phyloP scores from a whole-genome alignment of 1,139 yeast species.

The Taphrina communis region DNA sequence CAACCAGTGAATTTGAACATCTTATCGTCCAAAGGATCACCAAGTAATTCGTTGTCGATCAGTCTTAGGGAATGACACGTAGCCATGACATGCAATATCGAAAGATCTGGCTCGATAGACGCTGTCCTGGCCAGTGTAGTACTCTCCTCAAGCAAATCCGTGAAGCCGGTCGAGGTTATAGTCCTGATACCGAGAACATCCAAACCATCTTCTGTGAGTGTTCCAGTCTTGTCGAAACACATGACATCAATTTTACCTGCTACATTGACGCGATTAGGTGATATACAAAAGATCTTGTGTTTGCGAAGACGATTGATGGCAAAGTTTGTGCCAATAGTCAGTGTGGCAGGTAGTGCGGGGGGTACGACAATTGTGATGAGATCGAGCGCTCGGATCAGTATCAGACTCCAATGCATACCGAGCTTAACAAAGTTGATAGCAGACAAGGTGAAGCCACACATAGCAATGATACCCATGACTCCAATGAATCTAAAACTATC shows the following conservation, averaged over 20 bases:
- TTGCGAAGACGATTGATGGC: conserved; percentile 77
- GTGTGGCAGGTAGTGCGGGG: conserved; percentile 96
- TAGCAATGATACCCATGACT: conserved; percentile 86
- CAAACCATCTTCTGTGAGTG: conserved; percentile 93
- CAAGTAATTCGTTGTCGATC: conserved; percentile 79
- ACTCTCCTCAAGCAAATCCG: conserved; percentile 39
- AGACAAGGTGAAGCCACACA: conserved; percentile 80
- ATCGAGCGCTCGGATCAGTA: conserved; percentile 87
- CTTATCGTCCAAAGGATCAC: conserved; percentile 90
- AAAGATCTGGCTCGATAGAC: conserved; percentile 3
- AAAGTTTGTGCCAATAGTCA: conserved; percentile 94
- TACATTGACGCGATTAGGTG: conserved; percentile 84
- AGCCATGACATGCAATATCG: conserved; percentile 60
- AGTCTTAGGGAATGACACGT: conserved; percentile 85
- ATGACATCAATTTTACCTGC: conserved; percentile 91
- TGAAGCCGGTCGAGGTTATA: conserved; percentile 57
- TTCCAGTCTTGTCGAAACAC: conserved; percentile 97
- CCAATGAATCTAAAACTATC: conserved; percentile 97
- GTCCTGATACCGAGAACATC: conserved; percentile 89
- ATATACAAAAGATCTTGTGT: conserved; percentile 78
- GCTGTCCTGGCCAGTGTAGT: conserved; percentile 37
- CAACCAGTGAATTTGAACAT: conserved; percentile 91
- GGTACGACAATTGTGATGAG: conserved; percentile 96
- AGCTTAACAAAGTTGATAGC: conserved; percentile 80
- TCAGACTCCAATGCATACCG: conserved; percentile 56